Evolutionary conservation across 106 monocot species (phyloP), one percentile per base, ranked within the genome.

Genomic region (Dendrobium catenatum): DNA sequence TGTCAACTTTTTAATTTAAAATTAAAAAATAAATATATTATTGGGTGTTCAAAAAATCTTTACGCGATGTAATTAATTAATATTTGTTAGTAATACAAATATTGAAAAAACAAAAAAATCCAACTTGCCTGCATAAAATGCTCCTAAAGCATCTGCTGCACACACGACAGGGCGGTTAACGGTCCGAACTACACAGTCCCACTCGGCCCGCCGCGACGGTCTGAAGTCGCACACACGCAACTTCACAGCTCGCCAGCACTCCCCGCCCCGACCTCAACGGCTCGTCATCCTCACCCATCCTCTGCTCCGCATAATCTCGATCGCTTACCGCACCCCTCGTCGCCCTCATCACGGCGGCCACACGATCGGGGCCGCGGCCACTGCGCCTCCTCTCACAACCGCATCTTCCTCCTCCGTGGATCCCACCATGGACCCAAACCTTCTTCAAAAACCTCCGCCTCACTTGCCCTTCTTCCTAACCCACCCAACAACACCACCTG

Each of bases 331-430:
- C n/a, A n/a, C n/a, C n/a, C 83, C 90, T 90, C 49, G 90, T 90
- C 47, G 70, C 85, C 40, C 85, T 90, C 81, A n/a, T 87, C 90
- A n/a, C 70, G 87, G 90, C 59, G 90, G 87, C 70, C 90, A 87
- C 90, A 90, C 90, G 59, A 77, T 85, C 85, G 90, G 90, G 90
- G 90, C 55, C 49, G 80, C n/a, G 83, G 78, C 85, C 87, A 90
- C 87, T 87, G 90, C 85, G 17, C 80, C 68, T 87, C 87, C 85
- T 87, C 55, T 55, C 81, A n/a, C 68, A 73, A 78, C 77, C 85
- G 85, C 54, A 42, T 85, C 78, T 85, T 81, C 76, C 85, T 81
- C 20, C 26, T 77, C 26, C 72, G 77, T 46, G 85, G 85, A 81
- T 78, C n/a, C 80, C 43, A 58, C 41, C 85, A 81, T 85, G 85